phyloP scores from a whole-genome alignment of 306 rosid genomes.

The Malus sieversii region DNA sequence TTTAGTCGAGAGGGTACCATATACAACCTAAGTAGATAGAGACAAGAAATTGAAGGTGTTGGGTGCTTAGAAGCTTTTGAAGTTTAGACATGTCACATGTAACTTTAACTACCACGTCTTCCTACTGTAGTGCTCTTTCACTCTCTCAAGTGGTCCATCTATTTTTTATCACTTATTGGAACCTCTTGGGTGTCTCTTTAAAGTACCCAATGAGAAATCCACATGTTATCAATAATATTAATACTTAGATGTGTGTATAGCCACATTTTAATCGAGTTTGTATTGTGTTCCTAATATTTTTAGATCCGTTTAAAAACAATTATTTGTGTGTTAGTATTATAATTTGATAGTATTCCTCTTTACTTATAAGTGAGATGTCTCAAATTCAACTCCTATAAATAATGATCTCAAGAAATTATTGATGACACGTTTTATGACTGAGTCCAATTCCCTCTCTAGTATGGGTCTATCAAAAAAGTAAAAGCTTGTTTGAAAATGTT shows the following conservation, averaged over 20 bases:
- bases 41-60: conserved; percentile 2
- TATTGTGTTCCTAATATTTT: too few species aligned
- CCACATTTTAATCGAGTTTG: too few species aligned
- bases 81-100: conserved; percentile 31
- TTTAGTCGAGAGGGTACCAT: conserved; percentile 32
- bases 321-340: too few species aligned
- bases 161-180: conserved; percentile 16
- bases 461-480: too few species aligned
- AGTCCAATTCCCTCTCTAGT: too few species aligned
- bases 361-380: too few species aligned
- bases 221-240: neutral
- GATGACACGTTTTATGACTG: too few species aligned
- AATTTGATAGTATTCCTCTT: fast-evolving
- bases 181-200: conserved; percentile 8
- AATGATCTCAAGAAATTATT: too few species aligned
- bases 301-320: too few species aligned
- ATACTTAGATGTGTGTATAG: too few species aligned
- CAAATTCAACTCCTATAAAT: too few species aligned
- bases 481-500: too few species aligned
- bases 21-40: conserved; percentile 17
- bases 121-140: neutral
- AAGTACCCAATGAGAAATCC: conserved; percentile 3
- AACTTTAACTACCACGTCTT: conserved; percentile 13
- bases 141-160: conserved; percentile 33
- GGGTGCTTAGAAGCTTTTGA: neutral